Evolutionary conservation across 2,329 filamentous ascomycete species (phyloP).

Genomic region (Aspergillus phoenicis): DNA sequence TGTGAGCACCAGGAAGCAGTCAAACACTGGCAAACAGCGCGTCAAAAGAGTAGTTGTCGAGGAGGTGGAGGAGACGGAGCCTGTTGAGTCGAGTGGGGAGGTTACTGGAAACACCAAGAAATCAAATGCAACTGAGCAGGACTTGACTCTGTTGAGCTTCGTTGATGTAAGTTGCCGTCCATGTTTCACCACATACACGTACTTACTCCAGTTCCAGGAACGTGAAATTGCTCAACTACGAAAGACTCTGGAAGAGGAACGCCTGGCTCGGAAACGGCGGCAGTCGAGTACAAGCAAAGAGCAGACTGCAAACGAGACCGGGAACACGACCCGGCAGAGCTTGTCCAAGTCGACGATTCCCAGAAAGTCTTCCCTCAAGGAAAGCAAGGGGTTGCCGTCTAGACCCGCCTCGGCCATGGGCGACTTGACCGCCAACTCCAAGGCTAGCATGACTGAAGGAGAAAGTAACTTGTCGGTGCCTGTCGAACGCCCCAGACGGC

Average conservation of each 20-base stretch:
- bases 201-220: conserved; percentile 27
- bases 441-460: conserved; percentile 29
- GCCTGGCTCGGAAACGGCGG: conserved; percentile 46
- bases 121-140: conserved; percentile 32
- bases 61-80: conserved; percentile 34
- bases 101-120: conserved; percentile 32
- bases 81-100: conserved; percentile 31
- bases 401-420: conserved; percentile 40
- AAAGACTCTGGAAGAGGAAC: conserved; percentile 58
- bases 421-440: conserved; percentile 37
- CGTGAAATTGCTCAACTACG: conserved; percentile 57
- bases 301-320: conserved; percentile 43
- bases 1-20: conserved; percentile 31
- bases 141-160: conserved; percentile 59
- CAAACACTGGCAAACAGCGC: conserved; percentile 44
- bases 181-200: neutral
- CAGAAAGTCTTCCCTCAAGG: conserved; percentile 61
- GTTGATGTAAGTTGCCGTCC: conserved; percentile 47
- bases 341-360: conserved; percentile 41
- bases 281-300: conserved; percentile 37
- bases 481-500: conserved; percentile 37
- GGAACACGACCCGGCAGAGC: conserved; percentile 40
- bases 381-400: conserved; percentile 43
- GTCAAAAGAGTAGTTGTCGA: conserved; percentile 43
- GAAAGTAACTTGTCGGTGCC: conserved; percentile 35